These are phyloP conservation scores for Metroxylon sagu DNA, from an alignment of 176 grass and related monocot species.

Conservation along the genomic window DNA sequence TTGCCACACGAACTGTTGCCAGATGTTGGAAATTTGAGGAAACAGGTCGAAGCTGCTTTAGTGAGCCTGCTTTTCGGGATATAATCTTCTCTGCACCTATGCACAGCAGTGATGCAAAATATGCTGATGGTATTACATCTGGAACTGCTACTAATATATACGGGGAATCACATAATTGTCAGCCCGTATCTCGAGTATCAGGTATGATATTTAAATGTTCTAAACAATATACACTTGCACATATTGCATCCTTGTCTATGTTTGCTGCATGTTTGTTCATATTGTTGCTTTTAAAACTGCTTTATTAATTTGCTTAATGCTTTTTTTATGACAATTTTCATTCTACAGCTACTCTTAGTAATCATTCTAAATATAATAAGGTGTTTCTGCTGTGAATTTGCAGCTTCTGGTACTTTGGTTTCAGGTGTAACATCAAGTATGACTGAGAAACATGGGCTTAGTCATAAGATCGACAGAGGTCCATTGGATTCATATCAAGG, in stretches of 20 bases:
- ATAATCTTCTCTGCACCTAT: conserved; percentile 36
- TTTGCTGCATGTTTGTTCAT: too few relatives aligned
- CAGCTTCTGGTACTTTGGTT: conserved; percentile 3
- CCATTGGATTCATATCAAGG: conserved; percentile 45
- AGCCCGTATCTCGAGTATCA: too few relatives aligned
- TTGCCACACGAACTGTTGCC: conserved; percentile 63
- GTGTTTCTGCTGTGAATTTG: conserved; percentile 7
- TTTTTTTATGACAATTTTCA: too few relatives aligned
- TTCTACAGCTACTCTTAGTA: too few relatives aligned
- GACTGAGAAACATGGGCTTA: conserved; percentile 26
- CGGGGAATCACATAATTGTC: neutral
- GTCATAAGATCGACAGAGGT: conserved; percentile 38
- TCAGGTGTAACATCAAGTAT: conserved; percentile 19
- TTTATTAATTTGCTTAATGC: too few relatives aligned
- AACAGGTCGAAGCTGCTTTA: conserved; percentile 70
- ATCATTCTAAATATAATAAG: too few relatives aligned
- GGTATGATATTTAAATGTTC: too few relatives aligned
- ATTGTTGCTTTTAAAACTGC: too few relatives aligned
- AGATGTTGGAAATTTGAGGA: conserved; percentile 64
- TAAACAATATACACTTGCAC: too few relatives aligned
- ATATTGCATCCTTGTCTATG: too few relatives aligned
- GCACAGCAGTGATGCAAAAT: conserved; percentile 27
- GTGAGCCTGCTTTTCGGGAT: conserved; percentile 47
- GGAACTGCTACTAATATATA: conserved; percentile 4
- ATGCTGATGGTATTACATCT: conserved; percentile 33